A percentile compares a stretch with the other conserved stretches of the same genome.
phyloP scores from a whole-genome alignment of 331 rosid genomes.

The Arachis monticola region DNA sequence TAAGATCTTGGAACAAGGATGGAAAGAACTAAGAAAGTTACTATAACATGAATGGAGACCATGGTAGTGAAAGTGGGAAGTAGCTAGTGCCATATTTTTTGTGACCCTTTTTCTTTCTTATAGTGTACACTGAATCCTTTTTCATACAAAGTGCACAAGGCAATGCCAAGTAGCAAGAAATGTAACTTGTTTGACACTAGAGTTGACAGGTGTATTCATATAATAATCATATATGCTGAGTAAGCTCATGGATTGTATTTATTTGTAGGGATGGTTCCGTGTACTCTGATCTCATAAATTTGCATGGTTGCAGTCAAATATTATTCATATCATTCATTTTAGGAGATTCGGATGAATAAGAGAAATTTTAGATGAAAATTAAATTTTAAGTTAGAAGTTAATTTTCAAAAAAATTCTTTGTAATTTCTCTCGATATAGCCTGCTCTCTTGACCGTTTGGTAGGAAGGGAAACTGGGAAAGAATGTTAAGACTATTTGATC shows the following conservation, averaged over 20 bases:
- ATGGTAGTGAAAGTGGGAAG: conserved; percentile 33
- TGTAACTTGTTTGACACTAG: not conserved
- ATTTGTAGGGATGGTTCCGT: no score
- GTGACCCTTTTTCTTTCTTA: not conserved
- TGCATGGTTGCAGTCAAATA: no score
- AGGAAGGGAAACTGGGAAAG: not conserved
- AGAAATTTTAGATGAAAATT: no score
- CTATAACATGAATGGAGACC: conserved; percentile 22
- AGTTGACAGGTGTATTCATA: not conserved
- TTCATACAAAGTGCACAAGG: conserved; percentile 12
- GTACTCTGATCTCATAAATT: no score
- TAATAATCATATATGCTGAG: not conserved
- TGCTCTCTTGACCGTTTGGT: conserved; percentile 3
- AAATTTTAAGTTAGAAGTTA: no score
- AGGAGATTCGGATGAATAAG: no score
- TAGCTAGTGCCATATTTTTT: conserved; percentile 23
- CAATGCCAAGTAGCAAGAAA: not conserved
- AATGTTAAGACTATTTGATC: not conserved
- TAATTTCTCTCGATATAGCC: no score
- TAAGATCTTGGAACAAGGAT: conserved; percentile 35
- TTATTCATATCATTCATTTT: no score
- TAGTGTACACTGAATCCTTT: not conserved
- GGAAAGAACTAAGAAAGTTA: conserved; percentile 13
- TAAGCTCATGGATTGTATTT: not conserved
- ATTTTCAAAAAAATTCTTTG: no score